Percentiles rank a stretch among this genome's conserved stretches.
Conservation (phyloP, 208 protist species). For the Tritrichomonas foetus region DNA sequence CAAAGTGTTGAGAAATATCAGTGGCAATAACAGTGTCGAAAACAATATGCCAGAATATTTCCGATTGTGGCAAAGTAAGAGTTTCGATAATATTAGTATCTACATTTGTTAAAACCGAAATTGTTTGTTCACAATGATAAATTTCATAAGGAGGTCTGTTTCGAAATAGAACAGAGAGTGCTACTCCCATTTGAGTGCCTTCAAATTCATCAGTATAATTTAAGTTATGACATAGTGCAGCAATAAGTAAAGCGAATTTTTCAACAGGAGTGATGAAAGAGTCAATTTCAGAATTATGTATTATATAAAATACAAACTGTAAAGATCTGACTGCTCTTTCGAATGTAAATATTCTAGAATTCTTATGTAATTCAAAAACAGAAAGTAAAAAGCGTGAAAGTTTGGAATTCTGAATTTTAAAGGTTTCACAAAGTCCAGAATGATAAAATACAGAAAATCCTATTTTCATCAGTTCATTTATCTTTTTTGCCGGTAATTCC, state of each 20-base stretch:
- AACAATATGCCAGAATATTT: not conserved
- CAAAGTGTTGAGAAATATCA: not conserved
- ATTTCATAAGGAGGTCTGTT: not conserved
- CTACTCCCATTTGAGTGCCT: not conserved
- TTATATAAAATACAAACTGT: not conserved
- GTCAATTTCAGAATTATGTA: not conserved
- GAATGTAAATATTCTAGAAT: not conserved
- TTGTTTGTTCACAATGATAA: not conserved
- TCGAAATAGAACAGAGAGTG: not conserved
- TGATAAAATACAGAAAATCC: not conserved
- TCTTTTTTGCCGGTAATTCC: not conserved
- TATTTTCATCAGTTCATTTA: not conserved
- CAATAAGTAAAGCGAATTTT: not conserved
- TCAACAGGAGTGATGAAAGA: not conserved
- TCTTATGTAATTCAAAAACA: not conserved
- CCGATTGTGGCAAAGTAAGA: no score
- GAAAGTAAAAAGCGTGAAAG: not conserved
- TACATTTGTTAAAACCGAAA: not conserved
- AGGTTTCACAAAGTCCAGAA: not conserved
- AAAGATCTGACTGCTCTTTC: not conserved
- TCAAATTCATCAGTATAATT: not conserved
- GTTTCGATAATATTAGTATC: constrained; percentile 45
- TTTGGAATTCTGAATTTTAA: not conserved
- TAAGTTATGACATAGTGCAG: not conserved
- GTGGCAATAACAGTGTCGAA: not conserved